A percentile compares a stretch with the other conserved stretches of the same genome.
These are phyloP conservation scores for Nakaseomyces uthaithaninus DNA, from an alignment of 1,139 yeast species.

Conservation along the genomic window DNA sequence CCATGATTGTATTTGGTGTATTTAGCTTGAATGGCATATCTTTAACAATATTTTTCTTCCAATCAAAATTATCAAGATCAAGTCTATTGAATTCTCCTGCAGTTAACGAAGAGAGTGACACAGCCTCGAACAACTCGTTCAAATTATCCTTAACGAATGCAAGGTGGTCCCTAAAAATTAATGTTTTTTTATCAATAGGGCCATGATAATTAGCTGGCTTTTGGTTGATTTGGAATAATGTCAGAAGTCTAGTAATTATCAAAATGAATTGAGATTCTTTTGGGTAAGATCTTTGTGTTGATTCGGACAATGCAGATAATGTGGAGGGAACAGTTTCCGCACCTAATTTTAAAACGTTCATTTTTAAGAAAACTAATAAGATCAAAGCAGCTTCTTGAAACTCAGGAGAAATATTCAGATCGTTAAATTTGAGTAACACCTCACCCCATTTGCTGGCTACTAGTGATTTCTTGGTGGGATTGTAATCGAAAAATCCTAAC, in stretches of 20 bases:
- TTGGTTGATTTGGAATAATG: slow-evolving; percentile 47
- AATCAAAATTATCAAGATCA: slow-evolving; percentile 37
- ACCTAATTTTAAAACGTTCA: slow-evolving; percentile 35
- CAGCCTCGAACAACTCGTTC: slow-evolving; percentile 50
- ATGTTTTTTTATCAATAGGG: slow-evolving; percentile 56
- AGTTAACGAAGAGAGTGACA: slow-evolving; percentile 44
- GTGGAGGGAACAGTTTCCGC: slow-evolving; percentile 29
- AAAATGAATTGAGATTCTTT: slow-evolving; percentile 36
- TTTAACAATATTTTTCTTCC: slow-evolving; percentile 47
- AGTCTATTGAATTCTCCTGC: slow-evolving; percentile 44
- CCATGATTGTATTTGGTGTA: slow-evolving; percentile 31
- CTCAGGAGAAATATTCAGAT: slow-evolving; percentile 31
- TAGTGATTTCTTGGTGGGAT: slow-evolving; percentile 33
- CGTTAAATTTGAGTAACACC: slow-evolving; percentile 35
- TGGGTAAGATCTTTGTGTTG: slow-evolving; percentile 30
- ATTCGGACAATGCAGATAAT: slow-evolving; percentile 28
- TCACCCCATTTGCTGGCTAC: slow-evolving; percentile 52
- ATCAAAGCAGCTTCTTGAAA: slow-evolving; percentile 37
- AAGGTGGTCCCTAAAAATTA: slow-evolving; percentile 60
- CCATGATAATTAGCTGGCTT: slow-evolving; percentile 58
- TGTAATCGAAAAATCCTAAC: slow-evolving; percentile 45
- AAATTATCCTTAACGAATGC: slow-evolving; percentile 45
- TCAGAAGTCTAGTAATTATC: slow-evolving; percentile 50
- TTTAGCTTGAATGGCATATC: slow-evolving; percentile 49
- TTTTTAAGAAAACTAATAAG: slow-evolving; percentile 41